Evolutionary conservation across 352 stramenopile species (phyloP), one percentile per base, ranked within the genome.

Genomic region (Phytophthora pinifolia): DNA sequence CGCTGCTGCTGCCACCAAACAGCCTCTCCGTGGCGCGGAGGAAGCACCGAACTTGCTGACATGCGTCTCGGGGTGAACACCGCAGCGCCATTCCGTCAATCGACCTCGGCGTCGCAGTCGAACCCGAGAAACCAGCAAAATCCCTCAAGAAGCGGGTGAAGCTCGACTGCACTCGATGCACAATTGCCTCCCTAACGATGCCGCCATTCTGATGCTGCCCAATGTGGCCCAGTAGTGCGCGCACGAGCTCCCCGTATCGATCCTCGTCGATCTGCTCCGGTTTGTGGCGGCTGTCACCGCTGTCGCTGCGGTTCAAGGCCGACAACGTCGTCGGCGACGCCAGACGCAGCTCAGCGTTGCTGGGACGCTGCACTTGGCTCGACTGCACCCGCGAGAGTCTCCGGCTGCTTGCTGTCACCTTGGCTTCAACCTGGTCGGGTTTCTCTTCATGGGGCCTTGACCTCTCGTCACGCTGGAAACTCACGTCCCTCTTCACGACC

Each of bases 241-340:
- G 44, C 27, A 55, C 45, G 14, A 70, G 43, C 9, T 30, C 36
- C 15, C 44, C 15, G 18, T 22, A 65, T 6, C 14, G 29, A 17
- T 65, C 35, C 33, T 54, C 48, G n/a, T 32, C 45, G 3, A 6
- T 31, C 7, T 39, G 18, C 9, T 46, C 44, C 1, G 9, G 20
- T 44, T 62, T 56, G 18, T 18, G 15, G 22, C 22, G 22, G 22
- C 12, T 42, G 27, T 18, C 59, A 38, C 3, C 46, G 25, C 54
- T 45, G 12, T 25, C 39, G 38, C 37, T 58, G 9, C 61, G 55
- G 12, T 7, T 46, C 9, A 57, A 37, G 13, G 44, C 15, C 6
- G 49, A 65, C 13, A 55, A 47, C 9, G 61, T 70, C 9, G 61
- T 65, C 10, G 61, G 61, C 0, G 61, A 65, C 5, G 61, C 48